phyloP scores from a whole-genome alignment of 805 yeast genomes.

The Cyberlindnera veronae region DNA sequence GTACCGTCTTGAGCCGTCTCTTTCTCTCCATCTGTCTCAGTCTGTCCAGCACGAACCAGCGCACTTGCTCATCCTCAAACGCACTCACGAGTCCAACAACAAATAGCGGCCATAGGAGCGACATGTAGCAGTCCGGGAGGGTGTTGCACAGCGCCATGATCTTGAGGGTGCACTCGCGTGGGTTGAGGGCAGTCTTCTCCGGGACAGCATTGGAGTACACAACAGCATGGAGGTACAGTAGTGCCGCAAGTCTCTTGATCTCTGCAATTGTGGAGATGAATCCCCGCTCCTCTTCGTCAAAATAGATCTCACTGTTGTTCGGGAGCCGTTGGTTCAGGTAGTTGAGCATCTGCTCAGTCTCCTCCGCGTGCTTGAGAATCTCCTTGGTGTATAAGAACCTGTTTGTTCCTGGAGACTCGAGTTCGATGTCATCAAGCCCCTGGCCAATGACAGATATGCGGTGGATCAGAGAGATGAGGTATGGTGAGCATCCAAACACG shows the following conservation, averaged over 20 bases:
- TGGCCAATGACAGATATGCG: conserved; percentile 36
- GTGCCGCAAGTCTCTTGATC: conserved; percentile 35
- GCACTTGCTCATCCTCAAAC: conserved; percentile 30
- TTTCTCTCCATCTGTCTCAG: conserved; percentile 34
- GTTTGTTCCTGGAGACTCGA: conserved; percentile 20
- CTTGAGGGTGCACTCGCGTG: conserved; percentile 19
- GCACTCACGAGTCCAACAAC: conserved; percentile 34
- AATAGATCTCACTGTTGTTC: conserved; percentile 20
- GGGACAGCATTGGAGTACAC: conserved; percentile 26
- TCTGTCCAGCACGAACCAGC: conserved; percentile 37
- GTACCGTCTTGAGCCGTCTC: conserved; percentile 37
- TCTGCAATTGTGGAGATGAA: conserved; percentile 34
- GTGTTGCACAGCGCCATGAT: conserved; percentile 24
- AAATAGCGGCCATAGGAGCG: conserved; percentile 41
- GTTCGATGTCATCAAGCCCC: conserved; percentile 33
- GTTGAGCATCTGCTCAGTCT: conserved; percentile 26
- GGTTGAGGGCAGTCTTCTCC: conserved; percentile 14
- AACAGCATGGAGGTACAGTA: conserved; percentile 35
- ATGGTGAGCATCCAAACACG: conserved; percentile 40
- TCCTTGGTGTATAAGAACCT: conserved; percentile 15
- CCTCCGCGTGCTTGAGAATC: conserved; percentile 28
- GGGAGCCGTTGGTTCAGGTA: conserved; percentile 27
- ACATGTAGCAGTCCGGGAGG: conserved; percentile 33
- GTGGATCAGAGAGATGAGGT: conserved; percentile 34
- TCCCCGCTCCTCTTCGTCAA: conserved; percentile 15